phyloP scores from a whole-genome alignment of 208 protist genomes.

The Leishmania aethiopica region DNA sequence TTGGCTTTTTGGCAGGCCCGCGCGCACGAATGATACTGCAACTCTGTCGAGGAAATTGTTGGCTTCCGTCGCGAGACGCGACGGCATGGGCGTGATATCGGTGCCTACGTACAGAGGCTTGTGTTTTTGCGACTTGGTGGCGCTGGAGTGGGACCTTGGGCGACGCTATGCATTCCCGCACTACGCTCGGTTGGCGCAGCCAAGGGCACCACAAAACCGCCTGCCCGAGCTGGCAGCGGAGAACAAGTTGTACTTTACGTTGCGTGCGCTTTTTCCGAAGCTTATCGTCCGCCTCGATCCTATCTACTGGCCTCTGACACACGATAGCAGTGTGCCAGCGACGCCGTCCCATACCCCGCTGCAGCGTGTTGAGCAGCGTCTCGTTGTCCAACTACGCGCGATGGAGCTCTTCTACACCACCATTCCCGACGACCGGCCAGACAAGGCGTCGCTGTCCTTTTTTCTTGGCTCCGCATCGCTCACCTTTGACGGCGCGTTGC shows the following conservation, averaged over 20 bases:
- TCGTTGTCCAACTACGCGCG: slow-evolving; percentile 8
- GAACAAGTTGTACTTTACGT: slow-evolving; percentile 23
- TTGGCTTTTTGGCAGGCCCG: neutral
- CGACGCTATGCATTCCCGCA: slow-evolving; percentile 15
- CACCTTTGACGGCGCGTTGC: slow-evolving; percentile 51
- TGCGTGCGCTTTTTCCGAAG: slow-evolving; percentile 5
- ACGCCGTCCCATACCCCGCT: slow-evolving; percentile 24
- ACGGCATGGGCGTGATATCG: too few relatives aligned
- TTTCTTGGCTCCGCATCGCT: slow-evolving; percentile 40
- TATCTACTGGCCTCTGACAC: slow-evolving; percentile 26
- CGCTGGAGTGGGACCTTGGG: slow-evolving; percentile 28
- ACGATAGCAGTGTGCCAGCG: slow-evolving; percentile 25
- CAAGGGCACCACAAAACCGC: slow-evolving; percentile 10
- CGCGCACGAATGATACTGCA: neutral
- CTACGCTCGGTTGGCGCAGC: slow-evolving; percentile 3
- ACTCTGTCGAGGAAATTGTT: neutral
- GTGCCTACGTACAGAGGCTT: neutral
- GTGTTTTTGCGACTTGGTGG: slow-evolving; percentile 12
- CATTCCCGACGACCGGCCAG: slow-evolving; percentile 18
- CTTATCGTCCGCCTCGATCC: slow-evolving; percentile 18
- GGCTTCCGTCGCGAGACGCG: neutral
- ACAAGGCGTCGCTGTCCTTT: slow-evolving; percentile 45
- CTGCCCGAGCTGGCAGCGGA: slow-evolving; percentile 9
- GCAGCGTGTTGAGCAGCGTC: slow-evolving; percentile 13
- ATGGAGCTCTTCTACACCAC: slow-evolving; percentile 30